Percentiles rank a stretch among this genome's conserved stretches.
These are phyloP conservation scores for Crithidia acanthocephali DNA, from an alignment of 208 protist species.

Conservation along the genomic window DNA sequence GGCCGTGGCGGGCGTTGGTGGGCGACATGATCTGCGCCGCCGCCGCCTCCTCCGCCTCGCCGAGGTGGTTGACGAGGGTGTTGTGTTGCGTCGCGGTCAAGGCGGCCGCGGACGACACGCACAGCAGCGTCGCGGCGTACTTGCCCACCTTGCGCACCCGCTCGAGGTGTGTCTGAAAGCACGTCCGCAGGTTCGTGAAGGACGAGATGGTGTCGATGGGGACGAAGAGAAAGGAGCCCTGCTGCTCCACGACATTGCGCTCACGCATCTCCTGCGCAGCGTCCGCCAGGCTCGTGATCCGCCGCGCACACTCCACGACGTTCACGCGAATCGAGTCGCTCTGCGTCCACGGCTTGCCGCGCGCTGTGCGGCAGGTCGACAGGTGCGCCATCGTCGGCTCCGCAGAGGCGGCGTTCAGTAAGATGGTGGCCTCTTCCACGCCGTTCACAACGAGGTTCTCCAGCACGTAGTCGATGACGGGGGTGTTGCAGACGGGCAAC, in stretches of 20 bases:
- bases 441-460: conserved; percentile 83
- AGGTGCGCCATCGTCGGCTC: conserved; percentile 62
- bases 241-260: conserved; percentile 78
- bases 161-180: conserved; percentile 66
- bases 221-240: conserved; percentile 79
- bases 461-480: conserved; percentile 88
- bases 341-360: conserved; percentile 68
- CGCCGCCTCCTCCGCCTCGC: conserved; percentile 32
- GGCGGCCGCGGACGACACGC: conserved; percentile 47
- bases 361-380: conserved; percentile 48
- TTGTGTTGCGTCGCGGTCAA: conserved; percentile 73
- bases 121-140: conserved; percentile 86
- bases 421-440: conserved; percentile 69
- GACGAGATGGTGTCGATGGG: conserved; percentile 74
- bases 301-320: conserved; percentile 59
- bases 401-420: conserved; percentile 62
- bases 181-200: conserved; percentile 64
- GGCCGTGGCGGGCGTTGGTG: conserved; percentile 21
- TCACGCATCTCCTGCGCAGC: conserved; percentile 65
- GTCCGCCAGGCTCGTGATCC: conserved; percentile 62
- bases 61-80: conserved; percentile 49
- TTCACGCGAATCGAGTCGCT: conserved; percentile 72
- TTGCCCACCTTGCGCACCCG: conserved; percentile 62
- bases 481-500: conserved; percentile 87
- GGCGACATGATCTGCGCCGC: conserved; percentile 29